Evolutionary conservation across 495 filamentous ascomycete genomes (phyloP).

Genomic region (Penicillium tannophilum): DNA sequence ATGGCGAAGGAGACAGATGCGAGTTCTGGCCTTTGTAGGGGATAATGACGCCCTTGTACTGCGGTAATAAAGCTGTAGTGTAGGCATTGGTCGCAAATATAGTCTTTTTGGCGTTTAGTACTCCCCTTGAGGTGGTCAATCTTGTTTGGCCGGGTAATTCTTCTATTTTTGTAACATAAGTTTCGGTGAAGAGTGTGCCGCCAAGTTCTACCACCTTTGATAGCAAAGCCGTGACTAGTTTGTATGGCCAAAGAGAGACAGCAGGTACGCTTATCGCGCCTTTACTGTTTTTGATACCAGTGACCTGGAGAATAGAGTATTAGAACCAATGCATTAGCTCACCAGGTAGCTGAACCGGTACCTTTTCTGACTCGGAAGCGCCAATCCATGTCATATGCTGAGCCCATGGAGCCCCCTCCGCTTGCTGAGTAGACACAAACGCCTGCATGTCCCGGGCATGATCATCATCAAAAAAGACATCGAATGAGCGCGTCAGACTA

Average conservation of each 20-base stretch:
- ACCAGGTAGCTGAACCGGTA: not conserved
- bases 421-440: not conserved
- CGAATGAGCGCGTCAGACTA: slow-evolving; percentile 1
- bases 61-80: slow-evolving; percentile 1
- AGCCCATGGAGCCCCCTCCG: not conserved
- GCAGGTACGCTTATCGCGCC: not conserved
- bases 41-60: not conserved
- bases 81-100: slow-evolving; percentile 7
- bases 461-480: slow-evolving; percentile 2
- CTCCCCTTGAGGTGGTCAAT: slow-evolving; percentile 1
- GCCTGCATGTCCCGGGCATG: not conserved
- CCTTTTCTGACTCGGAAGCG: not conserved
- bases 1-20: not conserved
- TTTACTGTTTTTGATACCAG: slow-evolving; percentile 7
- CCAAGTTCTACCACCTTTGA: not conserved
- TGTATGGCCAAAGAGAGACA: slow-evolving; percentile 9
- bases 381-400: not conserved
- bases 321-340: not conserved
- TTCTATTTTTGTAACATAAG: not conserved
- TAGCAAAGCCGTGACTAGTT: slow-evolving; percentile 4
- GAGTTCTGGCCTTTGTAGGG: slow-evolving; percentile 2
- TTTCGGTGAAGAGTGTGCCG: slow-evolving; percentile 3
- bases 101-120: not conserved
- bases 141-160: not conserved
- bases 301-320: not conserved